Evolutionary conservation across 1,139 yeast genomes (phyloP), one percentile per base, ranked within the genome.

Genomic region (Yamadazyma diospyri): DNA sequence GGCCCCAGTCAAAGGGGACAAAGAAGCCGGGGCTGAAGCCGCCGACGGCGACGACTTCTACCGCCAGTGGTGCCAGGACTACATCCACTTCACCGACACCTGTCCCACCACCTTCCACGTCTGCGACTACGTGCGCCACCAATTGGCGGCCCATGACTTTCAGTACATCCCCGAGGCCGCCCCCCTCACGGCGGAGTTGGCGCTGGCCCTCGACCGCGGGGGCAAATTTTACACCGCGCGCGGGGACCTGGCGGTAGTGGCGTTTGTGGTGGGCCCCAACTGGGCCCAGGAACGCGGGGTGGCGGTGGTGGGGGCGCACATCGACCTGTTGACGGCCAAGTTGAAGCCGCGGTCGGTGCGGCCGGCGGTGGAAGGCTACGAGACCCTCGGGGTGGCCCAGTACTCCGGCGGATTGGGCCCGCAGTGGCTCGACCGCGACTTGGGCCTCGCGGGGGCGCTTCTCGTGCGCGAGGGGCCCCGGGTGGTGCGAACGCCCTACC

Each of bases 101-200:
- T 72, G 69, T 45, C 87, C 87, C 27, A 79, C 86, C 12, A 75
- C 77, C 16, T 78, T 60, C 57, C 86, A 79, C 47, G 81, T 72
- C 16, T 72, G 77, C 8, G 46, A 61, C 13, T 59, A 63, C 46
- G 70, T 77, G 42, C 47, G 67, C 31, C 46, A 57, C 16, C 46
- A 64, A 28, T 57, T 80, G 33, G 62, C 61, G 27, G 51, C 58
- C 1, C 65, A 70, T 27, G 85, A 84, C 2, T 80, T 78, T 53
- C 54, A 47, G 15, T 76, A 70, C 48, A 42, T 79, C 14, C 59
- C 73, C 21, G 85, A 79, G 47, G 70, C 64, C 47, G 59, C 59
- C 19, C 55, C 64, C 4, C 33, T 50, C 9, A 45, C 52, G 3
- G 35, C 64, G 34, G 45, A 47, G 4, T 59, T 71, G 6, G 79